Evolutionary conservation across 176 grass and related monocot genomes (phyloP).

Genomic region (Cocos nucifera): DNA sequence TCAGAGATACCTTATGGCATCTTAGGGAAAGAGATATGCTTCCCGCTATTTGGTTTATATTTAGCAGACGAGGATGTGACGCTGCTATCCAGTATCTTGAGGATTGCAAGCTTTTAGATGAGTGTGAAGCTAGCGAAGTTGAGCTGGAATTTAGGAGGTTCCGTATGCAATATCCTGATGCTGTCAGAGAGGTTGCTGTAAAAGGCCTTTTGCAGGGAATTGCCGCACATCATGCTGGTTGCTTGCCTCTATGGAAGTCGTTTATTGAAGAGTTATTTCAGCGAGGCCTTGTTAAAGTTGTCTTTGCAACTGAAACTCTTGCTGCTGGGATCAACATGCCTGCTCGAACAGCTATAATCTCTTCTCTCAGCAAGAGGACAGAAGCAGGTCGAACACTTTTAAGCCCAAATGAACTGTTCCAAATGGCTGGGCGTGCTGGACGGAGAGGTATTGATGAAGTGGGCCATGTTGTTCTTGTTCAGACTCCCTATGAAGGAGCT

Average conservation of each 20-base stretch:
- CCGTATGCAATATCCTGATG: constrained; percentile 87
- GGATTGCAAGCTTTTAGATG: constrained; percentile 85
- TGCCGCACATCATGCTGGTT: constrained; percentile 96
- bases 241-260: constrained; percentile 96
- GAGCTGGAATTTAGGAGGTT: constrained; percentile 89
- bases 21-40: constrained; percentile 81
- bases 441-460: constrained; percentile 92
- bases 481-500: constrained; percentile 77
- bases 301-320: constrained; percentile 96
- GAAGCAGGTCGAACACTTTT: constrained; percentile 70
- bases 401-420: constrained; percentile 77
- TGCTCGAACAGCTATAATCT: constrained; percentile 83
- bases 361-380: constrained; percentile 73
- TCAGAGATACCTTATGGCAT: constrained; percentile 82
- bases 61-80: constrained; percentile 97
- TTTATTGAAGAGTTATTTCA: constrained; percentile 97
- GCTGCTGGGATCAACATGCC: constrained; percentile 99
- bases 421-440: constrained; percentile 97
- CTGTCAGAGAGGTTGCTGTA: constrained; percentile 65
- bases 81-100: constrained; percentile 94
- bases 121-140: constrained; percentile 84
- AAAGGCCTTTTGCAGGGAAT: constrained; percentile 81
- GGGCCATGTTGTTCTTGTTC: constrained; percentile 88
- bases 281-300: constrained; percentile 87
- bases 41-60: constrained; percentile 98